Base-by-base conservation (phyloP, 2,329 filamentous ascomycete genomes). In the Phialophora tarda region DNA sequence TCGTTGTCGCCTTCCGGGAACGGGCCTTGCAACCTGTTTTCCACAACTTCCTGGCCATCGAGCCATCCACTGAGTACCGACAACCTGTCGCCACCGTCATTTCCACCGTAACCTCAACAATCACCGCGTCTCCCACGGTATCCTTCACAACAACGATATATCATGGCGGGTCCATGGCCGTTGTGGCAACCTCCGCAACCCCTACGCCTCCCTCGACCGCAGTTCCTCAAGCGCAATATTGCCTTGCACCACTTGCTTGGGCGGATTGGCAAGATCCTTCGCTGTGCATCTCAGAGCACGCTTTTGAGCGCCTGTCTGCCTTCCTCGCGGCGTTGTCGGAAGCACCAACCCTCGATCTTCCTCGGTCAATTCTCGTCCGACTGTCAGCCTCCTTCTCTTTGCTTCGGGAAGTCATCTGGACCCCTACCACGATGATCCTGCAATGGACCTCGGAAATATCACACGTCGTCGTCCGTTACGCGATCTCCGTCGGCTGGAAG, bases 31-130 rank as follows among this genome's bases (percentile, higher is more conserved):
- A 28, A 21, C 57, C 57, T 21, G 14, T 58, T 32, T 59, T 59
- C 24, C 12, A 48, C 12, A 50, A 28, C n/a, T 28, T 59, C 57
- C 57, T 59, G 38, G 57, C 57, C 57, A 59, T 59, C 24, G 57
- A 34, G 24, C 23, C 57, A 23, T 11, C 57, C 53, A 28, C 30
- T 8, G 30, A 10, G 30, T 30, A 30, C 30, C 30, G 30, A 10
- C 30, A 30, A 8, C 30, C 30, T 30, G 30, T 30, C 30, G 30
- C 30, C 30, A 10, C 51, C 26, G 32, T 58, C 41, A 21, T 30
- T n/a, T 21, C 57, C n/a, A 50, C 57, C n/a, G 38, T 59, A 24
- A 17, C 14, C 38, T 59, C 57, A 14, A 59, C 57, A n/a, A 32
- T 50, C 26, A 50, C 57, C 26, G n/a, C 38, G 17, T 30, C 57